Conservation (phyloP, 306 rosid species). For the Quillaja saponaria region DNA sequence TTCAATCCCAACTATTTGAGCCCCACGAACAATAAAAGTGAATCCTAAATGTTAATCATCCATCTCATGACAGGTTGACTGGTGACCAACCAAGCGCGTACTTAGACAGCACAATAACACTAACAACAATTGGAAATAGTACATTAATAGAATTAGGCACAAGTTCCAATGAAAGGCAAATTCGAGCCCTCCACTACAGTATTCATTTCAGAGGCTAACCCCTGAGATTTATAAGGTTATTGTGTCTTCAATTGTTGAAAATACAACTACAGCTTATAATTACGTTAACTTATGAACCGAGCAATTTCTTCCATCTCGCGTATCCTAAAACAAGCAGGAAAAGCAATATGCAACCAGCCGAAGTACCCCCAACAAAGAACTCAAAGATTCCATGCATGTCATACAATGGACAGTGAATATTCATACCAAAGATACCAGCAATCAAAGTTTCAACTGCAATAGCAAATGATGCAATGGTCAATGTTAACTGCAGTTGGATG, state of each 20-base stretch:
- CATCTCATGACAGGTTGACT: no score
- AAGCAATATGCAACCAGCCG: conserved; percentile 47
- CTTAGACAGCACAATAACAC: no score
- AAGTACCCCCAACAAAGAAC: conserved; percentile 43
- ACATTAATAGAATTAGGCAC: background rate
- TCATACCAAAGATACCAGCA: conserved; percentile 83
- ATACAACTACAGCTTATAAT: background rate
- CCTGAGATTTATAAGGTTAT: background rate
- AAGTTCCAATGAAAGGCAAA: background rate
- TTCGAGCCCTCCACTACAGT: background rate
- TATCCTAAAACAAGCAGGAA: conserved; percentile 73
- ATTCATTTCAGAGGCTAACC: conserved; percentile 10
- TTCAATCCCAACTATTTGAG: no score
- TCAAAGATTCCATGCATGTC: conserved; percentile 35
- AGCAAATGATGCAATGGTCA: conserved; percentile 91
- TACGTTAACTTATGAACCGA: conserved; percentile 58
- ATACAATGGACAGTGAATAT: conserved; percentile 67
- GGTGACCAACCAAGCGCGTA: no score
- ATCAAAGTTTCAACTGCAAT: conserved; percentile 70
- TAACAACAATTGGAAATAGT: no score
- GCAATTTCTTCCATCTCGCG: conserved; percentile 90
- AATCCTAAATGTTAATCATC: no score
- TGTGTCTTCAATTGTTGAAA: conserved; percentile 1
- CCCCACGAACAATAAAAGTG: no score
- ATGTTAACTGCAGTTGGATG: conserved; percentile 90